phyloP scores from a whole-genome alignment of 2,329 filamentous ascomycete genomes.

The Pestalotiopsis sp. region DNA sequence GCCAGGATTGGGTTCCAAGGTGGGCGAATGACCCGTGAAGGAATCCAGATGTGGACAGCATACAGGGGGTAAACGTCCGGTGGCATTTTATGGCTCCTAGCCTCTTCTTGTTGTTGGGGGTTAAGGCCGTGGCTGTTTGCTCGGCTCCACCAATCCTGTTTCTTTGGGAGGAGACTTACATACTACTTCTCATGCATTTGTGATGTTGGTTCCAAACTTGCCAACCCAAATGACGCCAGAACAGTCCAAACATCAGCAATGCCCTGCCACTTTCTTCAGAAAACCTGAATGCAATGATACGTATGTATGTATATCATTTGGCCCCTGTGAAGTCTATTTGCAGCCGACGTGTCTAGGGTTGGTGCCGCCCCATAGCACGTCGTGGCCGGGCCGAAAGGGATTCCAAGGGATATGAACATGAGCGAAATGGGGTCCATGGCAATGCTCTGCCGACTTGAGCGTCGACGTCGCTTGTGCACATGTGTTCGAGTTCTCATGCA shows the following conservation, averaged over 20 bases:
- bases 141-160: background rate
- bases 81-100: no score
- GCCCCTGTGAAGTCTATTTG: background rate
- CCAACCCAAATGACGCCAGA: background rate
- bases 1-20: no score
- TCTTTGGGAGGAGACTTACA: background rate
- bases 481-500: no score
- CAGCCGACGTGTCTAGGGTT: background rate
- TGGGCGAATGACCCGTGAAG: no score
- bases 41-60: no score
- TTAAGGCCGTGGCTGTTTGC: background rate
- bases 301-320: background rate
- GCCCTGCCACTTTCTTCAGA: background rate
- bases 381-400: background rate
- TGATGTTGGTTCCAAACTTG: background rate
- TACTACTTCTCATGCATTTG: background rate
- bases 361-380: background rate
- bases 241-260: background rate
- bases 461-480: no score
- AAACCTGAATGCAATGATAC: background rate
- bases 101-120: no score
- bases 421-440: background rate
- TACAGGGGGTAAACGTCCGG: no score
- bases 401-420: background rate
- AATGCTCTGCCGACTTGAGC: no score